Evolutionary conservation across 768 basidiomycete genomes (phyloP).

Genomic region (Xerocomus spinulosus): DNA sequence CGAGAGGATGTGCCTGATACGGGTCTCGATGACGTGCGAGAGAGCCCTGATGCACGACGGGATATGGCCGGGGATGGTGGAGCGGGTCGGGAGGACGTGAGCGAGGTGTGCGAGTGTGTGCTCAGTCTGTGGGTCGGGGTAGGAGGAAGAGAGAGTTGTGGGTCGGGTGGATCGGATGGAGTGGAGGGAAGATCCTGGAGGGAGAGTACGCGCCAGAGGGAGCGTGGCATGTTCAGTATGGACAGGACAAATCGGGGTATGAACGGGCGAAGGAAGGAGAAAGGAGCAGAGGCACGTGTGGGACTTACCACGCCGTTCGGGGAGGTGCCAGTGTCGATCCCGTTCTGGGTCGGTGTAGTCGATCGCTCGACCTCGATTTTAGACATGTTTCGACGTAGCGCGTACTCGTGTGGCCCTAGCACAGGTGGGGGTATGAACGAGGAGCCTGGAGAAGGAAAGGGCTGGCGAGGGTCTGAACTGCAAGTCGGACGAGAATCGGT

Average conservation of each 20-base stretch:
- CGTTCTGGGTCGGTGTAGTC: background rate
- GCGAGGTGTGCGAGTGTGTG: conserved; percentile 18
- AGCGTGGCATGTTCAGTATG: conserved; percentile 28
- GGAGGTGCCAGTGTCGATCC: background rate
- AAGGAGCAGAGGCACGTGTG: conserved; percentile 8
- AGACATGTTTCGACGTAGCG: conserved; percentile 14
- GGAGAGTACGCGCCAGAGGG: conserved; percentile 23
- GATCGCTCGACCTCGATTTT: background rate
- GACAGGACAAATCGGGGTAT: conserved; percentile 24
- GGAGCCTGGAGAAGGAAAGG: background rate
- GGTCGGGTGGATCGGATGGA: background rate
- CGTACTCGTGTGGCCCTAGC: background rate
- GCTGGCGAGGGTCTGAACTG: background rate
- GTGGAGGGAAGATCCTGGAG: conserved; percentile 25
- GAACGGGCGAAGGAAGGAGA: conserved; percentile 20
- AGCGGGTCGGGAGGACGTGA: conserved; percentile 51
- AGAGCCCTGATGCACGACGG: conserved; percentile 35
- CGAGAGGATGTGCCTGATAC: conserved; percentile 18
- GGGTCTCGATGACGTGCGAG: conserved; percentile 25
- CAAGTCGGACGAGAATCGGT: background rate
- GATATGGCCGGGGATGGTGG: conserved; percentile 56
- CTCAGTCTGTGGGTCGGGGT: background rate
- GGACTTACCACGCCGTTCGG: conserved; percentile 16
- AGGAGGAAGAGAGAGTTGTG: background rate
- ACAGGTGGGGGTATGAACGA: background rate